Evolutionary conservation across 2,329 filamentous ascomycete genomes (phyloP).

Genomic region (Didymella pomorum): DNA sequence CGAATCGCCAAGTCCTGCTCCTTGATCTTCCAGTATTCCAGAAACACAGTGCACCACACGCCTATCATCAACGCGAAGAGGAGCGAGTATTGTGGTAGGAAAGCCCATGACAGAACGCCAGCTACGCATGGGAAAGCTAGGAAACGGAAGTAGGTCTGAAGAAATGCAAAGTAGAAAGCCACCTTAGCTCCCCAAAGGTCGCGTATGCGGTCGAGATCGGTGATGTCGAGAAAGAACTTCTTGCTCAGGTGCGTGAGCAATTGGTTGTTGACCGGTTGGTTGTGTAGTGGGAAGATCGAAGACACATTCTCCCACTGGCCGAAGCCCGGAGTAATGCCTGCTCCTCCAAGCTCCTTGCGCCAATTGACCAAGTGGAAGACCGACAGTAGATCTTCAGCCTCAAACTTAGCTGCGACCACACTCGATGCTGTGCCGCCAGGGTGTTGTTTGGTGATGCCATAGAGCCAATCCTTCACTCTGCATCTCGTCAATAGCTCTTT

Average conservation of each 20-base stretch:
- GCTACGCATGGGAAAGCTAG: constrained; percentile 42
- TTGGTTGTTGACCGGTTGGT: constrained; percentile 75
- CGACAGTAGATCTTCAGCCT: constrained; percentile 79
- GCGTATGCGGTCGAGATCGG: constrained; percentile 76
- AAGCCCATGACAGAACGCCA: constrained; percentile 42
- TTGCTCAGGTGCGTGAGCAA: constrained; percentile 79
- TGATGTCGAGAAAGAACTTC: constrained; percentile 71
- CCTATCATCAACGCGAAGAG: constrained; percentile 42
- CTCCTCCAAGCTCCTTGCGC: constrained; percentile 76
- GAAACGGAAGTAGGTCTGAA: constrained; percentile 45
- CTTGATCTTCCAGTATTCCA: constrained; percentile 49
- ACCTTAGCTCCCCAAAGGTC: constrained; percentile 78
- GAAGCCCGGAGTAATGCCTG: constrained; percentile 74
- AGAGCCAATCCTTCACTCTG: constrained; percentile 85
- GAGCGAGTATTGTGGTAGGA: constrained; percentile 44
- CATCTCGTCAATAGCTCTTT: neutral
- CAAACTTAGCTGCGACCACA: constrained; percentile 69
- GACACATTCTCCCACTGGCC: constrained; percentile 77
- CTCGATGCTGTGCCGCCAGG: constrained; percentile 56
- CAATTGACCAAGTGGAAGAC: constrained; percentile 81
- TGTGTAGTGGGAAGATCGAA: constrained; percentile 80
- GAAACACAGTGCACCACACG: constrained; percentile 46
- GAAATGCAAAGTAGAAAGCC: constrained; percentile 49
- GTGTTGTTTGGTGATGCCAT: constrained; percentile 73
- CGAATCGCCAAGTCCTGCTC: constrained; percentile 44